A percentile compares a stretch with the other conserved stretches of the same genome.
Conservation (phyloP, 129 eudicot genomes). For the Lactuca saligna region DNA sequence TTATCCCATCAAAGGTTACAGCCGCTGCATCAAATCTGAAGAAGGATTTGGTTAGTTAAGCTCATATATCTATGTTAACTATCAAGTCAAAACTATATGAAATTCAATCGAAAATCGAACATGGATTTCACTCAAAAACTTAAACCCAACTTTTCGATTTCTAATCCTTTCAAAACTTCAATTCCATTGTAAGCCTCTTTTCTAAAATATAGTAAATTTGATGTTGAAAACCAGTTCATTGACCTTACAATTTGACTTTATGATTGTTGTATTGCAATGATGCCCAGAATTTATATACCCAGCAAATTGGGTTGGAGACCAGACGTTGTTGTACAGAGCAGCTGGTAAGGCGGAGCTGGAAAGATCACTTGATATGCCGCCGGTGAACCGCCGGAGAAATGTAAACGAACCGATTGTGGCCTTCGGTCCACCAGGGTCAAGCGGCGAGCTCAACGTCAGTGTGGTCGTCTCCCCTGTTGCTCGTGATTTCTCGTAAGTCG, state of each 20-base stretch:
- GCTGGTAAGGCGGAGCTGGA: conserved; percentile 69
- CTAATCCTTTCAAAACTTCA: not conserved
- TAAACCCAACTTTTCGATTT: not conserved
- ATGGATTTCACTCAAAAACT: not conserved
- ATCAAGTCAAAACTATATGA: conserved; percentile 13
- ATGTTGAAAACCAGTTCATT: not conserved
- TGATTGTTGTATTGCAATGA: conserved; percentile 7
- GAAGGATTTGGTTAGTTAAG: conserved; percentile 79
- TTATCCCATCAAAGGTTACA: conserved; percentile 75
- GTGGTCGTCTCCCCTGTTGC: conserved; percentile 81
- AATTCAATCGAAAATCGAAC: not conserved
- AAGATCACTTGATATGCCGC: conserved; percentile 72
- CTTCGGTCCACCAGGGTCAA: conserved; percentile 95
- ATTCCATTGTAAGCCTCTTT: not conserved
- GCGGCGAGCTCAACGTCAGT: conserved; percentile 92
- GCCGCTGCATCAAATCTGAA: conserved; percentile 58
- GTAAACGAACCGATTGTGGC: conserved; percentile 86
- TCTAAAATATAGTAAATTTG: not conserved
- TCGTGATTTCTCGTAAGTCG: conserved; percentile 79
- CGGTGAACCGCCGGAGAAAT: conserved; percentile 45
- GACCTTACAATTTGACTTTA: conserved; percentile 5
- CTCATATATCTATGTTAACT: conserved; percentile 7
- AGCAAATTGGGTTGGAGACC: conserved; percentile 92
- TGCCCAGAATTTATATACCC: conserved; percentile 77
- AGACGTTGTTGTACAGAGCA: conserved; percentile 66